Evolutionary conservation across 177 flowering plant species (phyloP).

Genomic region (Vitis hybrid): DNA sequence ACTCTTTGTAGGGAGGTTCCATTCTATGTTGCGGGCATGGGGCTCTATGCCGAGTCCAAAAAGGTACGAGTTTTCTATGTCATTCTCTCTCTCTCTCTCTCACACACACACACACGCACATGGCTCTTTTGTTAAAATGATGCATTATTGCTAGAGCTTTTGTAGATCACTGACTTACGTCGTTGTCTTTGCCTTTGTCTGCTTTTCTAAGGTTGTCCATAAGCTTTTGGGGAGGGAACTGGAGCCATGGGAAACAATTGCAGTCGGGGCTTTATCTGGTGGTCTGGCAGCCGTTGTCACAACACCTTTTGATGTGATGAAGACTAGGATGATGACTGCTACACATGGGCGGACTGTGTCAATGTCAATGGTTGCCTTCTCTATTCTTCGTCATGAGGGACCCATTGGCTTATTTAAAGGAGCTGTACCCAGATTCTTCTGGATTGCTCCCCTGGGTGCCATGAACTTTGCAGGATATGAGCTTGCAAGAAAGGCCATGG

Average conservation of each 20-base stretch:
- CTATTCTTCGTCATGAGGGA: conserved; percentile 86
- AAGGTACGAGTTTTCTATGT: conserved; percentile 47
- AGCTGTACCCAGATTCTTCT: conserved; percentile 93
- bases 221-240: conserved; percentile 68
- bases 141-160: neutral
- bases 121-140: neutral
- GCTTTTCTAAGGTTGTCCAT: conserved; percentile 50
- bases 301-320: conserved; percentile 97
- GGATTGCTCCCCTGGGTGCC: conserved; percentile 99
- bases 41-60: conserved; percentile 93
- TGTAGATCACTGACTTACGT: neutral
- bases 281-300: conserved; percentile 91
- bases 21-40: conserved; percentile 98
- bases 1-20: conserved; percentile 98
- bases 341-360: conserved; percentile 67
- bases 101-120: too few relatives aligned
- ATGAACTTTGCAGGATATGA: conserved; percentile 99
- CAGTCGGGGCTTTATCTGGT: conserved; percentile 92
- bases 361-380: conserved; percentile 68
- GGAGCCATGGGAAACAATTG: conserved; percentile 93
- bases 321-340: conserved; percentile 97
- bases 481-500: conserved; percentile 89
- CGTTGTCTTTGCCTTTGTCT: neutral
- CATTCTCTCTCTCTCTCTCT: too few relatives aligned
- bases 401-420: conserved; percentile 96